These are phyloP conservation scores for Claviceps maximensis DNA, from an alignment of 2,329 filamentous ascomycete genomes.

Conservation along the genomic window DNA sequence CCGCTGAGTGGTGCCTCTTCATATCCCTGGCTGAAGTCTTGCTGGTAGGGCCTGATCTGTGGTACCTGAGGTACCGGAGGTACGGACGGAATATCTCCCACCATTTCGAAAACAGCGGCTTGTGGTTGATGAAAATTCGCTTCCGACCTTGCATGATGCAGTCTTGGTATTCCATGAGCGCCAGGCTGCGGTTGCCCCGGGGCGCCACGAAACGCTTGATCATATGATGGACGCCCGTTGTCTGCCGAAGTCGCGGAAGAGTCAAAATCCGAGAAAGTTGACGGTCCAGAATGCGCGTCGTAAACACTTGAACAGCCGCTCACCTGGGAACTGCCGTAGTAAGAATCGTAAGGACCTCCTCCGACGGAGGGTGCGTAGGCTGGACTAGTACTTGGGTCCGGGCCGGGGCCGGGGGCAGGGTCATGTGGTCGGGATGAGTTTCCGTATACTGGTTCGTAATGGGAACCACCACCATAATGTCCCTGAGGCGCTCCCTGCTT, in stretches of 20 bases:
- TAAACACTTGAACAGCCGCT: slow-evolving; percentile 15
- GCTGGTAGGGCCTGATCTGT: slow-evolving; percentile 16
- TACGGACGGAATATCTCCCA: slow-evolving; percentile 43
- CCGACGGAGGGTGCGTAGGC: slow-evolving; percentile 22
- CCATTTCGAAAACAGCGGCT: slow-evolving; percentile 63
- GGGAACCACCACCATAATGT: slow-evolving; percentile 17
- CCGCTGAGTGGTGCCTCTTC: slow-evolving; percentile 9
- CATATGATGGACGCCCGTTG: slow-evolving; percentile 30
- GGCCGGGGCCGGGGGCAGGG: not conserved
- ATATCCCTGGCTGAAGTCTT: slow-evolving; percentile 13
- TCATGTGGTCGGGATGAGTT: slow-evolving; percentile 10
- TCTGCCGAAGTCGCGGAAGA: slow-evolving; percentile 18
- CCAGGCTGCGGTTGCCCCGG: slow-evolving; percentile 32
- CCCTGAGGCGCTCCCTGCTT: slow-evolving; percentile 25
- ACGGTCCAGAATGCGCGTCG: slow-evolving; percentile 11
- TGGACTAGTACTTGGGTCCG: not conserved
- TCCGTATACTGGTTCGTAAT: slow-evolving; percentile 21
- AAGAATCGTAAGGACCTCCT: slow-evolving; percentile 42
- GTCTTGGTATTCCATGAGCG: slow-evolving; percentile 36
- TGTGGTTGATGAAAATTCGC: slow-evolving; percentile 51
- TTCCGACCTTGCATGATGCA: slow-evolving; percentile 52
- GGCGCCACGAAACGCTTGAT: slow-evolving; percentile 31
- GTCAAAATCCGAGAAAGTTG: slow-evolving; percentile 30
- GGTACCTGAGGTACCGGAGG: slow-evolving; percentile 32
- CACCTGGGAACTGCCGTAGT: slow-evolving; percentile 30